A percentile compares a stretch with the other conserved stretches of the same genome.
Evolutionary conservation across 164 flowering plant genomes (phyloP).

Genomic region (Cinnamomum micranthum): DNA sequence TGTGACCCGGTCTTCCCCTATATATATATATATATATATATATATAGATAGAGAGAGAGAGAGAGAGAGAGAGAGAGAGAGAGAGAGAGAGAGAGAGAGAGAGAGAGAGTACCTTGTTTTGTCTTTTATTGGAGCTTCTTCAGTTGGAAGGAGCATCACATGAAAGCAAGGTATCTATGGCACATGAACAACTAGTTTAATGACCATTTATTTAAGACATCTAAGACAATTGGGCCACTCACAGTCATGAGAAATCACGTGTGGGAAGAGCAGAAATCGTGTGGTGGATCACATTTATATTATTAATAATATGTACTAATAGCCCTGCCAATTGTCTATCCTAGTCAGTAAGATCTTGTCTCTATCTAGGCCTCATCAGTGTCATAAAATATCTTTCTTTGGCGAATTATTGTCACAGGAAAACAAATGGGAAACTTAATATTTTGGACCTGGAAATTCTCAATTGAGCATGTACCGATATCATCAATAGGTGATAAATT

Average conservation of each 20-base stretch:
- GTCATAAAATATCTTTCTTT: no score
- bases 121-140: background rate
- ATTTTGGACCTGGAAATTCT: no score
- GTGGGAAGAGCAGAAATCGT: background rate
- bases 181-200: background rate
- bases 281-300: background rate
- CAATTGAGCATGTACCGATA: no score
- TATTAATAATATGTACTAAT: no score
- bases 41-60: background rate
- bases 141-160: background rate
- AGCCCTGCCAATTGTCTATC: no score
- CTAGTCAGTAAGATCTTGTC: no score
- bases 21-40: no score
- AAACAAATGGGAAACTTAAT: background rate
- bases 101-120: background rate
- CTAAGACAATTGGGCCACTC: background rate
- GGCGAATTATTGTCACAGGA: no score
- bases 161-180: background rate
- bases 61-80: background rate
- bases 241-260: background rate
- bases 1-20: background rate
- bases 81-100: background rate
- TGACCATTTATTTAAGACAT: no score
- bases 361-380: background rate
- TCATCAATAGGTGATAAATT: no score